Evolutionary conservation across 305 asterid species (phyloP).

Genomic region (Nicotiana rustica): DNA sequence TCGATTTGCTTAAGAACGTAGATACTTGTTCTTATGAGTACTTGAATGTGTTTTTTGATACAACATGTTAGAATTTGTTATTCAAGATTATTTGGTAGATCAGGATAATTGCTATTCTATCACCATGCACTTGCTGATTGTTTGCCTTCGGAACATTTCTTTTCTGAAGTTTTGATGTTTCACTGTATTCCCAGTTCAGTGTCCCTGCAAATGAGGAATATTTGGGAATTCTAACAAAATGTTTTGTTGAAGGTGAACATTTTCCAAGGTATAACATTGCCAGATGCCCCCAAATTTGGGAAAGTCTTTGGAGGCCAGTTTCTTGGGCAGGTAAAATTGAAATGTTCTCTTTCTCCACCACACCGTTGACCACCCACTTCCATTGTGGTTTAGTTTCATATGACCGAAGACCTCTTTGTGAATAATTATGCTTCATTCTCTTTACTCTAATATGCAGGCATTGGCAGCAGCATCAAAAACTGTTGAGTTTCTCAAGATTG

Average conservation of each 20-base stretch:
- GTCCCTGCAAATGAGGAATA: neutral
- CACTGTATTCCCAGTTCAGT: neutral
- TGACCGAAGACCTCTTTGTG: constrained; percentile 10
- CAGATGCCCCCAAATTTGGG: constrained; percentile 88
- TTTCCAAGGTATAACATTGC: constrained; percentile 85
- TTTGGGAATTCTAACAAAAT: constrained; percentile 33
- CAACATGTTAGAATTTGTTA: neutral
- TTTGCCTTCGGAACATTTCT: constrained; percentile 6
- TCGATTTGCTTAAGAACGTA: neutral
- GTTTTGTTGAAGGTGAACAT: constrained; percentile 68
- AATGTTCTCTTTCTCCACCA: constrained; percentile 20
- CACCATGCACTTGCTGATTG: neutral
- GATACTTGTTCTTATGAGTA: constrained; percentile 15
- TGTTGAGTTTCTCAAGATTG: constrained; percentile 90
- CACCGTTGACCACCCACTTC: neutral
- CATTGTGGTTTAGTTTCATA: constrained; percentile 21
- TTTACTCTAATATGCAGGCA: constrained; percentile 70
- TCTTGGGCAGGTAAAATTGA: constrained; percentile 83
- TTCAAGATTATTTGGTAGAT: constrained; percentile 34
- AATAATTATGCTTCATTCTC: constrained; percentile 15
- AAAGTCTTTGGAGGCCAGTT: constrained; percentile 98
- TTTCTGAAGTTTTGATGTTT: neutral
- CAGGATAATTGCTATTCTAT: constrained; percentile 16
- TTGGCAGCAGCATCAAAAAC: constrained; percentile 97
- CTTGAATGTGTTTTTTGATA: neutral